Conservation (phyloP, 2,329 filamentous ascomycete species). For the Rhexocercosporidium sp. region DNA sequence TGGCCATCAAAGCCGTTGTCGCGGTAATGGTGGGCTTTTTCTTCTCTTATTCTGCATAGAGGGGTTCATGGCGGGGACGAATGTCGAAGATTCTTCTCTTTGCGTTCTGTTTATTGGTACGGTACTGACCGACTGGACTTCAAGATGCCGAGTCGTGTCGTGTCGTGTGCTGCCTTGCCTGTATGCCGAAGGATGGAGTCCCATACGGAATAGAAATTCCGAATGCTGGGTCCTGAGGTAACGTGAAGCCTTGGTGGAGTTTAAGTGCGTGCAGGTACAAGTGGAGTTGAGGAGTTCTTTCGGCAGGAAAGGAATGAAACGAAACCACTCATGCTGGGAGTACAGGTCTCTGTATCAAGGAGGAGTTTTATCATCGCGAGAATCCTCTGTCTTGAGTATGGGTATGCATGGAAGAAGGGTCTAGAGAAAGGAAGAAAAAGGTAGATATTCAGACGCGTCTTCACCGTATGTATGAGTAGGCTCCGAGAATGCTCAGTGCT, state of each 20-base stretch:
- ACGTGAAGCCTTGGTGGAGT: not conserved
- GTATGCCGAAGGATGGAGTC: not conserved
- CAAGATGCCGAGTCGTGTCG: not conserved
- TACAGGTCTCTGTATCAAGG: slow-evolving; percentile 14
- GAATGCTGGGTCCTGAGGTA: not conserved
- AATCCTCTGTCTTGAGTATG: not conserved
- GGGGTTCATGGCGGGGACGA: not conserved
- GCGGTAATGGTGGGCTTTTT: not conserved
- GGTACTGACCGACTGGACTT: not conserved
- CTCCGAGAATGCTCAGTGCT: not conserved
- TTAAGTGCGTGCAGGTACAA: slow-evolving; percentile 3
- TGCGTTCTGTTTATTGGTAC: not conserved
- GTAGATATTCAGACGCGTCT: not conserved
- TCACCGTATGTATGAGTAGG: slow-evolving; percentile 6
- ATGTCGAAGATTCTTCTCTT: not conserved
- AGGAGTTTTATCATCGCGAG: slow-evolving; percentile 10
- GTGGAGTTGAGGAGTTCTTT: not conserved
- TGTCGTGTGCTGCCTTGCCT: not conserved
- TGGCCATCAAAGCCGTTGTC: not conserved
- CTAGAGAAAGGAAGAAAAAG: not conserved
- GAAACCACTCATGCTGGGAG: slow-evolving; percentile 1
- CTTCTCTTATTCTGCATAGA: not conserved
- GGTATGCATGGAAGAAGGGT: no score
- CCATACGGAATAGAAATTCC: no score
- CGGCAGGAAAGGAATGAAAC: not conserved